Evolutionary conservation across 345 rosid genomes (phyloP).

Genomic region (Ceriops zippeliana): DNA sequence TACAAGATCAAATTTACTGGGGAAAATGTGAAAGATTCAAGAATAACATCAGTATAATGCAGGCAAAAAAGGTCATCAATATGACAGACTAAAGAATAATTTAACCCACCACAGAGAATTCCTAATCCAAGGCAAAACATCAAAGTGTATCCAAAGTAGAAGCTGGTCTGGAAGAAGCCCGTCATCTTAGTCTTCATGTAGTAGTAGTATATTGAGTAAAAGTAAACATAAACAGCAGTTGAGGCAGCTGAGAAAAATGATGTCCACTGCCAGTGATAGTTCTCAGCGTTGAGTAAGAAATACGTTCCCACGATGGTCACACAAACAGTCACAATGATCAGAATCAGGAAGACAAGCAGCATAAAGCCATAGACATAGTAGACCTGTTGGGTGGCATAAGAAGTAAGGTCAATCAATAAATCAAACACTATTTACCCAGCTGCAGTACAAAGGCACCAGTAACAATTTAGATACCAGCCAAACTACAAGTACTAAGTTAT

Average conservation of each 20-base stretch:
- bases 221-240: slow-evolving; percentile 82
- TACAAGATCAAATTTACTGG: too few relatives aligned
- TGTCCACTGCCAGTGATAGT: slow-evolving; percentile 98
- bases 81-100: neutral
- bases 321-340: slow-evolving; percentile 78
- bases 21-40: neutral
- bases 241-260: slow-evolving; percentile 95
- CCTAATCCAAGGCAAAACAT: slow-evolving; percentile 96
- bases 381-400: slow-evolving; percentile 45
- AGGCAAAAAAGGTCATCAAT: neutral
- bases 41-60: neutral
- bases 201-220: slow-evolving; percentile 90
- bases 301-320: slow-evolving; percentile 92
- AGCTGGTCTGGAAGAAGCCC: slow-evolving; percentile 95
- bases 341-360: slow-evolving; percentile 85
- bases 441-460: neutral
- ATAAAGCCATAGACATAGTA: slow-evolving; percentile 93
- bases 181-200: slow-evolving; percentile 92
- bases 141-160: slow-evolving; percentile 93
- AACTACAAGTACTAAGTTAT: neutral
- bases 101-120: slow-evolving; percentile 78
- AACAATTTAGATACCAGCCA: too few relatives aligned
- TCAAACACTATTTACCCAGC: neutral
- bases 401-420: neutral
- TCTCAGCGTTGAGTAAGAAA: slow-evolving; percentile 90